Evolutionary conservation across 306 rosid genomes (phyloP), one percentile per base, ranked within the genome.

Genomic region (Vicia sativa): DNA sequence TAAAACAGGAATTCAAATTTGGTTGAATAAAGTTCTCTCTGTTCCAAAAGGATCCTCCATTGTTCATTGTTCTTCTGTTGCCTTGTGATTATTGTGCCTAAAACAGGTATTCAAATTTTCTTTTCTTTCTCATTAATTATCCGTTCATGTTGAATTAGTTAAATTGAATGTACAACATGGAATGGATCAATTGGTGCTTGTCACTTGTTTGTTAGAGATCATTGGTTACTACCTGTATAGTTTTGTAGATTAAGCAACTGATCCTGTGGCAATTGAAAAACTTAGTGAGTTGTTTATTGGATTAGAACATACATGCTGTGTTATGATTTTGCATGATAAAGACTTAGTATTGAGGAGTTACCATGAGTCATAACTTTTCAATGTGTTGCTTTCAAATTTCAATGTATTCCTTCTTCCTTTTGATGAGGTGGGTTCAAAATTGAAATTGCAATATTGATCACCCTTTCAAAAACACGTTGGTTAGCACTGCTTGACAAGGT

Each of bases 41-140:
- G 81, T 71, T 9, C 84, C 87, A 1, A 67, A 61, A 57, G 87
- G 86, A 1, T 85, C 84, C 2, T 69, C 83, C 14, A 74, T 85
- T 62, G 87, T 81, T 14, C 84, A 85, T 13, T 88, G 91, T 68
- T 55, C 74, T 18, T 70, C 89, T 4, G 85, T 81, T 37, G 25
- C 77, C 6, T 54, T 85, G 82, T 87, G 82, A 26, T 50, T 45
- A 16, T 50, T 12, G 61, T 12, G 42, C 38, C 9, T 42, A 62
- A n/a, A n/a, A n/a, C n/a, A n/a, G n/a, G n/a, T n/a, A n/a, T n/a
- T n/a, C n/a, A n/a, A n/a, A n/a, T n/a, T 37, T 41, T 77, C 3
- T 55, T 3, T 42, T 44, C 5, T 46, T n/a, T 31, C 41, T 6
- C 15, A 46, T 57, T 38, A 9, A 28, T 5, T 39, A 12, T 64